Evolutionary conservation across 2,329 filamentous ascomycete genomes (phyloP).

Genomic region (Chrysoporthe cubensis): DNA sequence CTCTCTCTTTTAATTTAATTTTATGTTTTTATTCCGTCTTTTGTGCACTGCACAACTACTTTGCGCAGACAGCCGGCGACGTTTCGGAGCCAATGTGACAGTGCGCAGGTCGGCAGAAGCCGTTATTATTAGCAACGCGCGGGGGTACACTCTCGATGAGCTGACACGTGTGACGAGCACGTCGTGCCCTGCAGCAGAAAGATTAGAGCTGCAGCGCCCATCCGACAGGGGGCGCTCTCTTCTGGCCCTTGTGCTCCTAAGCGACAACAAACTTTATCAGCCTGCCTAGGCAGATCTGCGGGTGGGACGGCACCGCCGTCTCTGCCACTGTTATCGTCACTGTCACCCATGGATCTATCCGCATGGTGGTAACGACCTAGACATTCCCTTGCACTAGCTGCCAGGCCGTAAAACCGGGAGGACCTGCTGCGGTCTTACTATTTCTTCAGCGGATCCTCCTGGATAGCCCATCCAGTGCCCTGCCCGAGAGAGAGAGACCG

Average conservation of each 20-base stretch:
- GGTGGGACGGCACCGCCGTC: background rate
- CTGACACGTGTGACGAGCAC: conserved; percentile 13
- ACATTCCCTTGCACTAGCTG: background rate
- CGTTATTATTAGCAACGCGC: background rate
- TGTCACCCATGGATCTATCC: conserved; percentile 11
- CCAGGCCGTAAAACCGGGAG: background rate
- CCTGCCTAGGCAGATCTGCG: background rate
- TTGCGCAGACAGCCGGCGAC: background rate
- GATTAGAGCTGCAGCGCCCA: conserved; percentile 15
- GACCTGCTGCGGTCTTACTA: background rate
- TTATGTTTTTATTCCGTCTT: background rate
- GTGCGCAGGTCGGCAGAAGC: background rate
- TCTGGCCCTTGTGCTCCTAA: background rate
- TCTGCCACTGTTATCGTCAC: conserved; percentile 5
- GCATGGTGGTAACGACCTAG: conserved; percentile 1
- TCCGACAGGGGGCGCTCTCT: background rate
- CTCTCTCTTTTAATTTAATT: too few relatives aligned
- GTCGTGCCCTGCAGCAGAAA: conserved; percentile 13
- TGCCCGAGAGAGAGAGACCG: background rate
- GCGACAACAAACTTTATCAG: background rate
- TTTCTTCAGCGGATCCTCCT: background rate
- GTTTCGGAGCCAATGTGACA: conserved; percentile 15
- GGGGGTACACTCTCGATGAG: background rate
- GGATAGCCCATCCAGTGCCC: background rate
- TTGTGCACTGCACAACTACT: background rate